These are phyloP conservation scores for Annulohypoxylon nitens DNA, from an alignment of 495 filamentous ascomycete genomes.

Conservation along the genomic window DNA sequence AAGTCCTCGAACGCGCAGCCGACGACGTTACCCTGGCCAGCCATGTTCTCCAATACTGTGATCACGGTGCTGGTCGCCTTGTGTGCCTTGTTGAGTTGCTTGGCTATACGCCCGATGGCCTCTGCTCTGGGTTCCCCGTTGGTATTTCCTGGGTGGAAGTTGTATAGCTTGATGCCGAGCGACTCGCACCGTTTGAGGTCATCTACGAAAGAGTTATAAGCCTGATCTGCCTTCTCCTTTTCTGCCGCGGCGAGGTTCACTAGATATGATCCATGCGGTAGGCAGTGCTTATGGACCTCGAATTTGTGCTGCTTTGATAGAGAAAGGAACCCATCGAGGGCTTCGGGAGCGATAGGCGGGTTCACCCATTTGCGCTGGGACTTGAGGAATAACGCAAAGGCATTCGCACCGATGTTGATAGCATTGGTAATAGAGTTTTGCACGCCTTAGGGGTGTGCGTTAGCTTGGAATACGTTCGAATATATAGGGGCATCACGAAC, in stretches of 20 bases:
- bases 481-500: constrained; percentile 57
- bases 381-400: constrained; percentile 95
- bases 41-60: constrained; percentile 95
- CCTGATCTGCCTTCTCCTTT: constrained; percentile 82
- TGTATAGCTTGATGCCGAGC: constrained; percentile 92
- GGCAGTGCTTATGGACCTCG: constrained; percentile 74
- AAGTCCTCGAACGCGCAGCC: constrained; percentile 88
- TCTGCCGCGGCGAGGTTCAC: constrained; percentile 94
- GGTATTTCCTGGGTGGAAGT: constrained; percentile 94
- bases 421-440: constrained; percentile 89
- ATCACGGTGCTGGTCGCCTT: constrained; percentile 78
- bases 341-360: constrained; percentile 77
- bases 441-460: constrained; percentile 68
- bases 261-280: constrained; percentile 96
- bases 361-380: constrained; percentile 96
- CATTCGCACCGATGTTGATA: constrained; percentile 86
- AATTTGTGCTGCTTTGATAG: constrained; percentile 78
- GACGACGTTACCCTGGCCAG: constrained; percentile 87
- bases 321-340: constrained; percentile 73
- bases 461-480: constrained; percentile 2
- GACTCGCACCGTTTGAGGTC: constrained; percentile 88
- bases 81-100: constrained; percentile 83
- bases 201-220: constrained; percentile 87
- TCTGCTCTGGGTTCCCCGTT: constrained; percentile 72
- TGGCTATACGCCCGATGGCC: constrained; percentile 83